Base-by-base conservation (phyloP, 2,329 filamentous ascomycete genomes). In the Alternaria solani region DNA sequence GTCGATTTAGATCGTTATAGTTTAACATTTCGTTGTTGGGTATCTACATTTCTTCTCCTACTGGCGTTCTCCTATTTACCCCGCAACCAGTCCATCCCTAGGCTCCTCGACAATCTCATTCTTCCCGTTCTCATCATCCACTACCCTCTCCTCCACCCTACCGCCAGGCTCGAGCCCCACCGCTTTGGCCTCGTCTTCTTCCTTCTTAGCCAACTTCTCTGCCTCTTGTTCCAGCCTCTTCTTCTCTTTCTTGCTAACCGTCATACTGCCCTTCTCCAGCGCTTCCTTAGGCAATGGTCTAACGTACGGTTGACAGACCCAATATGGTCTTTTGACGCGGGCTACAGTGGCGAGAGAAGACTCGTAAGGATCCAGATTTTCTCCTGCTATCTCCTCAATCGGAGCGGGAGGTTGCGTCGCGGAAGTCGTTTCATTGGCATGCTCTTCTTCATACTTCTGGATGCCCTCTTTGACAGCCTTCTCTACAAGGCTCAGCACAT, bases 211-310 rank as follows among this genome's bases (percentile, higher is more conserved):
- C 2, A 25, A 9, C 18, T 60, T 82, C 71, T 83, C 72, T 14
- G 64, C 64, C 32, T 86, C 84, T 76, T 72, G 49, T 58, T 75
- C 77, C 38, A 75, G 12, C 44, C 68, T 72, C 68, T 73, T 74
- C 73, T 78, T 80, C 61, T 81, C 79, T 71, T 93, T 93, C 81
- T 93, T 94, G 70, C 89, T 92, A 63, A 89, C 76, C 58, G 84
- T 86, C 76, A 96, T 84, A 2, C 91, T 89, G 0, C 94, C 94
- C 75, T 92, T 93, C 63, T 90, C 89, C 65, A 95, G 72, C 2
- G 95, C 95, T 81, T 98, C 94, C 68, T 91, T 91, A 0, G 95
- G 95, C 71, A 97, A 77, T 41, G 93, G 94, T 57, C 94, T 83
- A 7, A 97, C 86, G 71, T 96, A 92, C 4, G 94, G 90, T 81